Base-by-base conservation (phyloP, 805 yeast species). In the Candida taoyuanica region DNA sequence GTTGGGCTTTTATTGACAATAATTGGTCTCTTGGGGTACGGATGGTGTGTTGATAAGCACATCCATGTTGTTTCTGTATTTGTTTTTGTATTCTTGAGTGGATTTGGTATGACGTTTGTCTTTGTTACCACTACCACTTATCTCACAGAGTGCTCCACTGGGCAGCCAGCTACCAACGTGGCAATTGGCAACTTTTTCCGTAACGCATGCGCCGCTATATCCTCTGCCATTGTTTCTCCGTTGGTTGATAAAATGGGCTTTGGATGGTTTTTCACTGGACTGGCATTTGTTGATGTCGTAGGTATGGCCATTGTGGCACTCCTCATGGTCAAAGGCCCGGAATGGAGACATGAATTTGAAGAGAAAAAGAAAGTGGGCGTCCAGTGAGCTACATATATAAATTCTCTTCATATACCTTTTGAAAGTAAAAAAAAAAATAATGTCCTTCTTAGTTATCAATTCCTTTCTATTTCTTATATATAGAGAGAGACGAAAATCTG, bases 61-160 rank as follows among this genome's bases (percentile, higher is more conserved):
- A 59, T 60, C 14, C 68, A 62, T 36, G 58, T 70, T 24, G 65
- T 55, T 0, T 44, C 66, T 6, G 61, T 73, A 4, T 65, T 71
- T 36, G 60, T 70, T 5, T 68, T 70, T 42, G 55, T 71, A 0
- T 73, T 71, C 42, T 49, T 73, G 5, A 59, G 62, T 21, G 77
- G 78, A 0, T 70, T 72, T 48, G 79, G 80, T 1, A 64, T 73
- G 64, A 71, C 79, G 0, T 74, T 78, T 72, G 70, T 73, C 21
- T 71, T 73, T 42, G 70, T 72, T 16, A 67, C 74, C 0, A 70
- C 71, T 4, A 73, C 76, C 42, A 71, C 81, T 0, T 75, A 74
- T 49, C 50, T 74, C 34, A 68, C 78, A 1, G 81, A 75, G 43
- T 61, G 74, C 27, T 60, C 72, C 11, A 60, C 68, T 5, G 67